A percentile compares a stretch with the other conserved stretches of the same genome.
Evolutionary conservation across 345 rosid species (phyloP).

Genomic region (Eucalyptus shirleyi): DNA sequence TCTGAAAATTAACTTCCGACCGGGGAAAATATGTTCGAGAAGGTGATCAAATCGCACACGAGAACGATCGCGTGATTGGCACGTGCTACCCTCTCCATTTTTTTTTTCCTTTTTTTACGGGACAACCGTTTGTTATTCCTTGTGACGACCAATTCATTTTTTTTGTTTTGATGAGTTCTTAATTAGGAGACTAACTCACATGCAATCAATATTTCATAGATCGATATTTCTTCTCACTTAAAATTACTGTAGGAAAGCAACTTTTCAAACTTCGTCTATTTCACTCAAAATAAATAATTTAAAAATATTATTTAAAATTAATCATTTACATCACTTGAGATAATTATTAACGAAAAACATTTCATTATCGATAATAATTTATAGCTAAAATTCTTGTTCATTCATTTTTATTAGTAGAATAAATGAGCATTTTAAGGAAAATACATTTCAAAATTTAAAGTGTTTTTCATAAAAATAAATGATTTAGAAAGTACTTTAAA

Average conservation of each 20-base stretch:
- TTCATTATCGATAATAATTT: accelerated
- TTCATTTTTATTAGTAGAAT: accelerated
- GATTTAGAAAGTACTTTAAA: not conserved
- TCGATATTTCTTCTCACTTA: not conserved
- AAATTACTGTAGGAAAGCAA: not conserved
- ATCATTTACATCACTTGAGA: accelerated
- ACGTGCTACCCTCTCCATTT: not conserved
- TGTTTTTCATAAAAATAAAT: too few species aligned
- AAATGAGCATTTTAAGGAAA: not conserved
- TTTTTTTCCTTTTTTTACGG: not conserved
- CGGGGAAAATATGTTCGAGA: not conserved
- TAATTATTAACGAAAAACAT: accelerated
- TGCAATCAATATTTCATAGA: not conserved
- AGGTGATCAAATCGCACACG: not conserved
- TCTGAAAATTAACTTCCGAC: not conserved
- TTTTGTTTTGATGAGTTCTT: not conserved
- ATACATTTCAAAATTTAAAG: not conserved
- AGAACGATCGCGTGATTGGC: not conserved
- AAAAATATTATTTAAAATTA: accelerated
- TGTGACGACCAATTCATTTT: not conserved
- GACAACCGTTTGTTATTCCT: too few species aligned
- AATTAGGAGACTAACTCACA: not conserved
- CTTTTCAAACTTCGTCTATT: accelerated
- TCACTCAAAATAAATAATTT: accelerated
- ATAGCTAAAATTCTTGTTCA: accelerated